Conservation (phyloP, 495 filamentous ascomycete genomes). For the Parathielavia appendiculata region DNA sequence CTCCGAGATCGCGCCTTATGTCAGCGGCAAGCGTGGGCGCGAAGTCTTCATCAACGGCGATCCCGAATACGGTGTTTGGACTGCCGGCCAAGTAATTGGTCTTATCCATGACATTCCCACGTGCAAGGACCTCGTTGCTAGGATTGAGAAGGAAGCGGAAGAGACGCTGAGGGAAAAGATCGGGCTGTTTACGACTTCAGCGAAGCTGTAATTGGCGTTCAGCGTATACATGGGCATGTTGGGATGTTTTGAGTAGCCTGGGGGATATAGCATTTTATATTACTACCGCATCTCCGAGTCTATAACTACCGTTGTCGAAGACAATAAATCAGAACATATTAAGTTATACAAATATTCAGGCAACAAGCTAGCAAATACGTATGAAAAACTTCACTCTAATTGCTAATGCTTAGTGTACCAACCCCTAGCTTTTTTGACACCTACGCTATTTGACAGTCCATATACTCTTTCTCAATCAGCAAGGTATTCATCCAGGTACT, state of each 20-base stretch:
- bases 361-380: too few species aligned
- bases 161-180: conserved; percentile 44
- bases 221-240: conserved; percentile 1
- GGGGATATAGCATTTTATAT: not conserved
- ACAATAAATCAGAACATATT: too few species aligned
- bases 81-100: conserved; percentile 61
- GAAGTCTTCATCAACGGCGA: conserved; percentile 93
- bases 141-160: conserved; percentile 60
- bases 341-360: too few species aligned
- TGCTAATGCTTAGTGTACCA: too few species aligned
- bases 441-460: too few species aligned
- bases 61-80: conserved; percentile 77
- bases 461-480: too few species aligned
- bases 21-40: conserved; percentile 86
- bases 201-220: conserved; percentile 37
- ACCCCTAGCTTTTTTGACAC: too few species aligned
- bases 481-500: too few species aligned
- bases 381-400: too few species aligned
- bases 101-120: conserved; percentile 61
- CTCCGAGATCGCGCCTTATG: conserved; percentile 79
- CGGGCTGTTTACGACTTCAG: conserved; percentile 33
- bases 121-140: conserved; percentile 48
- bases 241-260: not conserved
- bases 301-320: too few species aligned
- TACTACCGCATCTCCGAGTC: too few species aligned